Evolutionary conservation across 805 yeast genomes (phyloP), one percentile per base, ranked within the genome.

Genomic region (Ogataea saltuana): DNA sequence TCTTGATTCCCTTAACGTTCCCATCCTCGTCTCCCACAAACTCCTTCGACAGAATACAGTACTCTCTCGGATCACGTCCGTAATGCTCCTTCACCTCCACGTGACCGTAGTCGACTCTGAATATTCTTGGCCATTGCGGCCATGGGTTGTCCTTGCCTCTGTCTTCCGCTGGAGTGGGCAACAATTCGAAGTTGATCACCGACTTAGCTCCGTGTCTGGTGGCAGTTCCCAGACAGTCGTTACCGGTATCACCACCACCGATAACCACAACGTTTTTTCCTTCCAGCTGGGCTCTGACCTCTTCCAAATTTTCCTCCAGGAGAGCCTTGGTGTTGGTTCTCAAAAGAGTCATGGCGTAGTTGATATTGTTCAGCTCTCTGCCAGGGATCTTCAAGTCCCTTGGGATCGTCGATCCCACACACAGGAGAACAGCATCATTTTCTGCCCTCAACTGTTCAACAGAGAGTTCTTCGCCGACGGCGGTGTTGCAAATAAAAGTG

Each of bases 201-300:
- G 95, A 85, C 64, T 86, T 82, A 50, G 98, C 98, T 32, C 97
- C 97, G 64, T 93, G 98, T 72, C 98, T 85, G 28, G 93, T 90
- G 17, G 97, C 80, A 33, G 99, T 91, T 69, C 98, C 98, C 60
- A 91, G 77, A 79, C 98, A 91, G 75, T 91, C 99, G 64, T 91
- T 91, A 80, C 99, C 99, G 26, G 98, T 91, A 68, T 91, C 99
- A 80, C 99, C 99, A 74, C 99, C 99, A 60, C 99, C 99, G 73
- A 91, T 91, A 43, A 91, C 98, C 59, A 91, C 82, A 44, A 91
- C 98, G 51, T 86, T 75, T 75, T 91, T 93, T 55, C 93, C 98
- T 49, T 76, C 80, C 47, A 91, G 66, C 48, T 77, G 75, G 52
- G 75, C 71, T 53, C 85, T 79, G 46, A 91, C 84, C 44, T 81